phyloP scores from a whole-genome alignment of 306 rosid genomes.

The Neltuma alba region DNA sequence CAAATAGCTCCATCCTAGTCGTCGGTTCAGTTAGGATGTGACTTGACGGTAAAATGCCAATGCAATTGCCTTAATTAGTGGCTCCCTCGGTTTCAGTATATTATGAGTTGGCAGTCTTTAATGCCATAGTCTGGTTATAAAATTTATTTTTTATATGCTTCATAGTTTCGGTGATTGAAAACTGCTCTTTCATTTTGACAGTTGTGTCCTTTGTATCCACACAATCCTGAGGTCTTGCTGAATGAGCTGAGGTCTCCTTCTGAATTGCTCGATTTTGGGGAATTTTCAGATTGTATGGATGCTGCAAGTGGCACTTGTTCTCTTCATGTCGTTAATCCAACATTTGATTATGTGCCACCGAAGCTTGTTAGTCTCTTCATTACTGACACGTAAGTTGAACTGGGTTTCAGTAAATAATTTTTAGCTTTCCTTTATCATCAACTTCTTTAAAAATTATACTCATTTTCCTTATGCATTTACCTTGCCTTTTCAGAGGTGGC shows the following conservation, averaged over 20 bases:
- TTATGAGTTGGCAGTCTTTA: conserved; percentile 11
- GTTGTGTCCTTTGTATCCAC: conserved; percentile 97
- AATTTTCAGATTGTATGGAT: conserved; percentile 95
- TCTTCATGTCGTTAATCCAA: conserved; percentile 87
- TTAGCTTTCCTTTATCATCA: not conserved
- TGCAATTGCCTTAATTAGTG: not conserved
- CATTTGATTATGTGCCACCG: conserved; percentile 96
- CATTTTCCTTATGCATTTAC: conserved; percentile 16
- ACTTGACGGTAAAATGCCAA: conserved; percentile 7
- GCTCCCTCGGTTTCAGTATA: conserved; percentile 5
- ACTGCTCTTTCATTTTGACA: conserved; percentile 46
- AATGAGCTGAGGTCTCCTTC: conserved; percentile 97
- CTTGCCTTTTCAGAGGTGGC: conserved; percentile 79
- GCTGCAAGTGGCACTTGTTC: conserved; percentile 68
- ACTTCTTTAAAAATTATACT: conserved; percentile 25
- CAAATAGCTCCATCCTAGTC: conserved; percentile 9
- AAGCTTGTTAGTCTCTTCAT: conserved; percentile 87
- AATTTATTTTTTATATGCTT: conserved; percentile 27
- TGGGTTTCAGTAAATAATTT: conserved; percentile 1
- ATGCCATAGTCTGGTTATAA: conserved; percentile 15
- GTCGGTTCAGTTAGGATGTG: conserved; percentile 24
- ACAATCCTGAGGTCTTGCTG: conserved; percentile 87
- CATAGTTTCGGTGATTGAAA: conserved; percentile 26
- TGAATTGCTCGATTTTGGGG: conserved; percentile 97
- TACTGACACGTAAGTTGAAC: conserved; percentile 92